Evolutionary conservation across 83 land plant genomes (phyloP).

Genomic region (Picea abies): DNA sequence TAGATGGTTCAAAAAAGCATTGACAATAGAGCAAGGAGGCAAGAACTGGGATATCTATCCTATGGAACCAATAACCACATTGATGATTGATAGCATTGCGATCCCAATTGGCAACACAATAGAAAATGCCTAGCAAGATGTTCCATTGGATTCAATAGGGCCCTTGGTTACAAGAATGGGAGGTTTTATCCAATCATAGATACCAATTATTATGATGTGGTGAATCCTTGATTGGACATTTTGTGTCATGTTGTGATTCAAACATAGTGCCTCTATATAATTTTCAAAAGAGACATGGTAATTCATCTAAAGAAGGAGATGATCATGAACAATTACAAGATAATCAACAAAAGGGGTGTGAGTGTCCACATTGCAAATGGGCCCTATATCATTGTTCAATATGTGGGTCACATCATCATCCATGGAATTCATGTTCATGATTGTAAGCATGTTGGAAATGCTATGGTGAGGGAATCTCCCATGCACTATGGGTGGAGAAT

Average conservation of each 20-base stretch:
- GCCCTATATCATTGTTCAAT: conserved; percentile 73
- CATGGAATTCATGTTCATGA: conserved; percentile 57
- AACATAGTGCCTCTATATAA: conserved; percentile 59
- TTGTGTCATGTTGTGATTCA: conserved; percentile 56
- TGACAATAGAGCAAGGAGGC: too few species aligned
- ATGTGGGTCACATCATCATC: conserved; percentile 32
- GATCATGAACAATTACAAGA: conserved; percentile 78
- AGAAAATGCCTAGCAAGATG: conserved; percentile 15
- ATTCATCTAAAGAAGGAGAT: conserved; percentile 69
- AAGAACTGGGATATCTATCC: too few species aligned
- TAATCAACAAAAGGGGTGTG: conserved; percentile 74
- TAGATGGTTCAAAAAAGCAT: background rate
- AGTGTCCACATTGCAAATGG: conserved; percentile 75
- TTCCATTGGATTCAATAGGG: conserved; percentile 14
- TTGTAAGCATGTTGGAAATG: conserved; percentile 34
- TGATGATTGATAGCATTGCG: conserved; percentile 33
- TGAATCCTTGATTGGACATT: conserved; percentile 63
- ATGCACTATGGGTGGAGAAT: conserved; percentile 18
- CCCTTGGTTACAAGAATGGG: conserved; percentile 60
- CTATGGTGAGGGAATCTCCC: conserved; percentile 8
- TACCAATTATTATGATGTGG: conserved; percentile 40
- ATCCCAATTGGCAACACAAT: conserved; percentile 5
- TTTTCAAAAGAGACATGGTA: conserved; percentile 54
- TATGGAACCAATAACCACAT: conserved; percentile 14
- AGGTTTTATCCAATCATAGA: conserved; percentile 57